Conservation (phyloP, 768 basidiomycete species). For the Lyophyllum decastes region DNA sequence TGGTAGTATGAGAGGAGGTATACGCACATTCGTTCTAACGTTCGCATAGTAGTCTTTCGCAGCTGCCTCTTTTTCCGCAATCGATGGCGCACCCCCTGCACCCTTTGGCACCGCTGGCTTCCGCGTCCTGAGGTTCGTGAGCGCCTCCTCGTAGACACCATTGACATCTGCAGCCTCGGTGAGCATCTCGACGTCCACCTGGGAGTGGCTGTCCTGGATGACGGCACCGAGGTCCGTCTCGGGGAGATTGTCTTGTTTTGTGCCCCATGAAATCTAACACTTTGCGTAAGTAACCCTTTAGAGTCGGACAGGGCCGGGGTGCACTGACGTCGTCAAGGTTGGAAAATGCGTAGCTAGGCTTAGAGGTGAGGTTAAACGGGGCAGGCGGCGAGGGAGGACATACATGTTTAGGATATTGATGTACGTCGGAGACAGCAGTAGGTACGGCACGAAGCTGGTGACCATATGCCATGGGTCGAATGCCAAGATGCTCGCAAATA, state of each 20-base stretch:
- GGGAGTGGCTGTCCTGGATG: constrained; percentile 74
- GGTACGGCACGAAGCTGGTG: constrained; percentile 87
- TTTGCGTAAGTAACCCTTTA: neutral
- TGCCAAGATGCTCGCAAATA: constrained; percentile 75
- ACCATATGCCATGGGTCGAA: constrained; percentile 97
- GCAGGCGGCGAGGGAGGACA: constrained; percentile 25
- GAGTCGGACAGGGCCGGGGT: neutral
- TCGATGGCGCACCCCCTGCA: constrained; percentile 30
- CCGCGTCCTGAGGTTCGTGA: constrained; percentile 67
- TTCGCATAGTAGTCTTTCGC: constrained; percentile 88
- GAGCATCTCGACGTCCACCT: constrained; percentile 87
- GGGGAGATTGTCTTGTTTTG: constrained; percentile 81
- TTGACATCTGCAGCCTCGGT: constrained; percentile 83
- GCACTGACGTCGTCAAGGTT: constrained; percentile 79
- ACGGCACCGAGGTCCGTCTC: constrained; percentile 84
- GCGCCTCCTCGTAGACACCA: constrained; percentile 80
- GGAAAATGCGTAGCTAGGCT: constrained; percentile 74
- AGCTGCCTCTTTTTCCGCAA: constrained; percentile 68
- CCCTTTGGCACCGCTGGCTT: constrained; percentile 38
- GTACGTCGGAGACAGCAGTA: constrained; percentile 83
- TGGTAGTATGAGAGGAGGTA: neutral
- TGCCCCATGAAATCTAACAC: constrained; percentile 88
- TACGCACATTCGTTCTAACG: constrained; percentile 73
- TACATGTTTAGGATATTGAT: constrained; percentile 79
- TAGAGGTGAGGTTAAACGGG: neutral